A percentile compares a stretch with the other conserved stretches of the same genome.
Conservation (phyloP, 1,284 basidiomycete species). For the Apiotrichum brassicae region DNA sequence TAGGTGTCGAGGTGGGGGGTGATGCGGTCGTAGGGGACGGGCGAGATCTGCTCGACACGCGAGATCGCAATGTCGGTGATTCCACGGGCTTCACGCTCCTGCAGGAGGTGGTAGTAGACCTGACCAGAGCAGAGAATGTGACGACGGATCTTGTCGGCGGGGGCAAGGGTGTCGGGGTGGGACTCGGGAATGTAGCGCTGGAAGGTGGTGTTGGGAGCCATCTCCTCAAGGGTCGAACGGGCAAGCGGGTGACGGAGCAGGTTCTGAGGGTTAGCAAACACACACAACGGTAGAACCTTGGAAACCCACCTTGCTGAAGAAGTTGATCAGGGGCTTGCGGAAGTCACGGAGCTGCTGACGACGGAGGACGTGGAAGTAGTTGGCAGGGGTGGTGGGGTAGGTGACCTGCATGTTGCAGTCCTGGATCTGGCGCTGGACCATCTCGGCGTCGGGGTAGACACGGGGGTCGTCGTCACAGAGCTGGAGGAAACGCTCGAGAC, state of each 20-base stretch:
- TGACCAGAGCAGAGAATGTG: constrained; percentile 90
- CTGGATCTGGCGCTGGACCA: constrained; percentile 92
- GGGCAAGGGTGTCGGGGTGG: constrained; percentile 63
- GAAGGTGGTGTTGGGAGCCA: constrained; percentile 84
- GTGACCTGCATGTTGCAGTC: constrained; percentile 99
- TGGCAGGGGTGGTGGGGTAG: constrained; percentile 88
- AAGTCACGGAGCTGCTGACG: constrained; percentile 93
- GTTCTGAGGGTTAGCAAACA: constrained; percentile 37
- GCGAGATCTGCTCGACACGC: constrained; percentile 87
- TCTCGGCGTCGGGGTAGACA: constrained; percentile 78
- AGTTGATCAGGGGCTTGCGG: constrained; percentile 88
- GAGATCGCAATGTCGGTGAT: constrained; percentile 92
- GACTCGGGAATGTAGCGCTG: constrained; percentile 86
- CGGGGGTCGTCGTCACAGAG: constrained; percentile 96
- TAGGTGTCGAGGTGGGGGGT: constrained; percentile 90
- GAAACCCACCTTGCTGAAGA: constrained; percentile 73
- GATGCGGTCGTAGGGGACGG: constrained; percentile 90
- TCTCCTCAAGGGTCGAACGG: constrained; percentile 77
- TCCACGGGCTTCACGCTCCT: constrained; percentile 80
- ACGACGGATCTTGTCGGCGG: constrained; percentile 78
- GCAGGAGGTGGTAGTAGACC: constrained; percentile 82
- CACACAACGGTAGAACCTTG: no score
- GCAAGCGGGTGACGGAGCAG: constrained; percentile 89
- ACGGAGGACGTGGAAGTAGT: constrained; percentile 93
- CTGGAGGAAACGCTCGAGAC: constrained; percentile 95